Conservation (phyloP, 805 yeast species). For the Ogataea naganishii region DNA sequence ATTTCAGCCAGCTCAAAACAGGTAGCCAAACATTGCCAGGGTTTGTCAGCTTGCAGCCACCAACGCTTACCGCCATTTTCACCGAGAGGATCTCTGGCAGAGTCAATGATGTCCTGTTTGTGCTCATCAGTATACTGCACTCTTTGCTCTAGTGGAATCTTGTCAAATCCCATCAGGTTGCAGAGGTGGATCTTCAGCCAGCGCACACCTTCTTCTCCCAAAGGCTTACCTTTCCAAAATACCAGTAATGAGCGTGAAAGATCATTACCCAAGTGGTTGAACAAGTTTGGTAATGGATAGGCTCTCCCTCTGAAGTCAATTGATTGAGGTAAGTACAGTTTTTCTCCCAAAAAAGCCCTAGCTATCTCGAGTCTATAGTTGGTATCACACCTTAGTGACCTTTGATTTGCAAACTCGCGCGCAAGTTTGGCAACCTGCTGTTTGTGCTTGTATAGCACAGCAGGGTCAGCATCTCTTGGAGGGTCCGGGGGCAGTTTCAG, state of each 20-base stretch:
- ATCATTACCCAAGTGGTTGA: constrained; percentile 76
- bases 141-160: constrained; percentile 59
- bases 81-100: constrained; percentile 55
- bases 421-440: constrained; percentile 46
- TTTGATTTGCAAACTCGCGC: constrained; percentile 53
- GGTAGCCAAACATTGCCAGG: constrained; percentile 74
- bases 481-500: constrained; percentile 49
- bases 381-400: constrained; percentile 88
- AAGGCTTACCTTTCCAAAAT: constrained; percentile 69
- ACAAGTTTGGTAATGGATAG: constrained; percentile 72
- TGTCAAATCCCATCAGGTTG: constrained; percentile 68
- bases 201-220: constrained; percentile 55
- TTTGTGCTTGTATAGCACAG: constrained; percentile 60
- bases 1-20: constrained; percentile 63
- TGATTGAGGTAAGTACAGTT: constrained; percentile 71
- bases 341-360: constrained; percentile 79
- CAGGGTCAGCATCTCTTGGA: constrained; percentile 60
- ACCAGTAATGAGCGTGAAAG: constrained; percentile 61
- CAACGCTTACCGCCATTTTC: constrained; percentile 48
- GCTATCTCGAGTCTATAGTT: constrained; percentile 94
- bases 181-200: constrained; percentile 77
- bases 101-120: constrained; percentile 41
- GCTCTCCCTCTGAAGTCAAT: constrained; percentile 81
- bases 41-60: constrained; percentile 73
- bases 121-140: constrained; percentile 49